These are phyloP conservation scores for Camillea tinctor DNA, from an alignment of 2,329 filamentous ascomycete species.

Conservation along the genomic window DNA sequence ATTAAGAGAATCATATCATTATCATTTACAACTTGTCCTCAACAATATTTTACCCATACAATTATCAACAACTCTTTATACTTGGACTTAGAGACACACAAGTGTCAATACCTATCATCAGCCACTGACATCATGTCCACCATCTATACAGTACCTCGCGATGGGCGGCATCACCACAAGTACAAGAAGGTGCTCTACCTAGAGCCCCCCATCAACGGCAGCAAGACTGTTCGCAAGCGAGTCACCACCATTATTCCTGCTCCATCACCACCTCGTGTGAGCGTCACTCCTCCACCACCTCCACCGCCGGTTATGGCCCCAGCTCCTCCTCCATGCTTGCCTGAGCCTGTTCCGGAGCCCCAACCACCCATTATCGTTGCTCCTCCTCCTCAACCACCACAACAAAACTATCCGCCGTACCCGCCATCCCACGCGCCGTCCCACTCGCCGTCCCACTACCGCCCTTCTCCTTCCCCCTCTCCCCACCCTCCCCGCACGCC, in stretches of 20 bases:
- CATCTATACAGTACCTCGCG: conserved; percentile 32
- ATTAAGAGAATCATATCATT: neutral
- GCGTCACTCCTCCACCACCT: conserved; percentile 1
- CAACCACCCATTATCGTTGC: conserved; percentile 24
- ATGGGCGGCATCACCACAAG: conserved; percentile 31
- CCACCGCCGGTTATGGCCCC: conserved; percentile 23
- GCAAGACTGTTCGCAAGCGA: conserved; percentile 36
- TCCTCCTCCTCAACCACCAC: conserved; percentile 23
- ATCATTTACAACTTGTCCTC: neutral
- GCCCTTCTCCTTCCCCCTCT: too few relatives aligned
- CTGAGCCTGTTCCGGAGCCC: conserved; percentile 21
- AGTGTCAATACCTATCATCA: conserved; percentile 1
- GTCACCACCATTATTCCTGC: conserved; percentile 40
- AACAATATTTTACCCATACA: neutral
- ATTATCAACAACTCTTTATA: neutral
- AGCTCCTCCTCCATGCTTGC: conserved; percentile 12
- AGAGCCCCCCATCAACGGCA: conserved; percentile 38
- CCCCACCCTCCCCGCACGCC: conserved; percentile 17
- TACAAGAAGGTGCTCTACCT: conserved; percentile 43
- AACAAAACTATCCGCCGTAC: conserved; percentile 10
- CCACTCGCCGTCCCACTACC: conserved; percentile 14
- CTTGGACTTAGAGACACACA: conserved; percentile 5
- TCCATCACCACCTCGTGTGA: conserved; percentile 14
- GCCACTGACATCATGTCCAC: conserved; percentile 31
- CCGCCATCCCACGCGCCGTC: conserved; percentile 20